These are phyloP conservation scores for Moringa oleifera DNA, from an alignment of 345 rosid species.

Conservation along the genomic window DNA sequence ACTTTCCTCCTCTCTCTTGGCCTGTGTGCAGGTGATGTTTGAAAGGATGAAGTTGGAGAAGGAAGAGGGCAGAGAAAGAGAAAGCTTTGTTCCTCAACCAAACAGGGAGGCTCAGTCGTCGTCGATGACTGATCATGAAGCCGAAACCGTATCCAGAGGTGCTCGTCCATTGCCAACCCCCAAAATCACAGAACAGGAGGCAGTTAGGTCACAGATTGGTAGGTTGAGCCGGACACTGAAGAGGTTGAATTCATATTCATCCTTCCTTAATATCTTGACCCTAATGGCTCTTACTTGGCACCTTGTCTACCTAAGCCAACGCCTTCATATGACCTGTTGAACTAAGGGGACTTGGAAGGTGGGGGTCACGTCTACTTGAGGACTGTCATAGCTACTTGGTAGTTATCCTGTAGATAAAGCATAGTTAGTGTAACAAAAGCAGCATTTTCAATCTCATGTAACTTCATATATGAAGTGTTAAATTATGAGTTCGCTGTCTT, in stretches of 20 bases:
- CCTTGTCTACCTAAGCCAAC: constrained; percentile 51
- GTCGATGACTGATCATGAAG: not conserved
- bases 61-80: constrained; percentile 76
- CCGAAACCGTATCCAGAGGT: constrained; percentile 8
- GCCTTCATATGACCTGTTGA: constrained; percentile 33
- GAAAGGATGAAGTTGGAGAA: constrained; percentile 68
- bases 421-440: too few relatives aligned
- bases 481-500: too few relatives aligned
- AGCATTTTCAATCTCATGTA: too few relatives aligned
- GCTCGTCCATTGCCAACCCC: not conserved
- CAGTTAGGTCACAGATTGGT: constrained; percentile 14
- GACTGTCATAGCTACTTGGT: too few relatives aligned
- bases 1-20: not conserved
- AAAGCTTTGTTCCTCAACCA: constrained; percentile 4
- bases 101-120: constrained; percentile 5
- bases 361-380: too few relatives aligned
- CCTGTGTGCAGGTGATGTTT: constrained; percentile 47
- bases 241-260: constrained; percentile 60
- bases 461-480: too few relatives aligned
- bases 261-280: constrained; percentile 46
- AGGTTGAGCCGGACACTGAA: constrained; percentile 48
- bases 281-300: constrained; percentile 67
- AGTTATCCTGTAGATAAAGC: too few relatives aligned
- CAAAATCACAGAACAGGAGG: constrained; percentile 21
- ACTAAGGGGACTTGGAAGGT: not conserved